These are phyloP conservation scores for Metarhizium guizhouense DNA, from an alignment of 2,329 filamentous ascomycete genomes.

Conservation along the genomic window DNA sequence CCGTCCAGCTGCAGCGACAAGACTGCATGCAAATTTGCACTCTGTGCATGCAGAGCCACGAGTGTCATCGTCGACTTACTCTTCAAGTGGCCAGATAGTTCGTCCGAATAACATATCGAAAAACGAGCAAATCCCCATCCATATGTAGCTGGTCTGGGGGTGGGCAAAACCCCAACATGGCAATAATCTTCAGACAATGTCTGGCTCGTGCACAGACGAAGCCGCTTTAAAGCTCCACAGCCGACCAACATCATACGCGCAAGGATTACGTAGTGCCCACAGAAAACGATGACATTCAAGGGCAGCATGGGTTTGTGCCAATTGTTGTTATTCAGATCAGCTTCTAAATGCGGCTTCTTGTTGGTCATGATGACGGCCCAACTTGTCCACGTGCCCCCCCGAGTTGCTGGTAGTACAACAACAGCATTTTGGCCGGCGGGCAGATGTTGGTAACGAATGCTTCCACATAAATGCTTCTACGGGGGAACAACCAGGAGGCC, in stretches of 20 bases:
- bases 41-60: background rate
- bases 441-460: background rate
- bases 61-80: background rate
- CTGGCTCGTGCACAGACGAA: slow-evolving; percentile 2
- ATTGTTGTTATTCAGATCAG: background rate
- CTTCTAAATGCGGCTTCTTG: background rate
- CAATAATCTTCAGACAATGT: slow-evolving; percentile 1
- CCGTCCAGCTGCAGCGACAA: background rate
- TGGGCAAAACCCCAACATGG: background rate
- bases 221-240: background rate
- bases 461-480: background rate
- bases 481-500: background rate
- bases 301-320: background rate
- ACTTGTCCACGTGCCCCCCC: background rate
- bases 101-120: background rate
- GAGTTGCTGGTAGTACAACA: background rate
- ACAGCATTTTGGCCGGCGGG: background rate
- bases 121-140: background rate
- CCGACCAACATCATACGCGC: background rate
- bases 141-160: background rate
- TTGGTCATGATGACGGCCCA: background rate
- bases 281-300: background rate
- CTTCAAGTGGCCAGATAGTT: background rate
- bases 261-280: background rate
- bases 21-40: background rate